phyloP scores from a whole-genome alignment of 805 yeast genomes.

The Wickerhamomyces chambardii region DNA sequence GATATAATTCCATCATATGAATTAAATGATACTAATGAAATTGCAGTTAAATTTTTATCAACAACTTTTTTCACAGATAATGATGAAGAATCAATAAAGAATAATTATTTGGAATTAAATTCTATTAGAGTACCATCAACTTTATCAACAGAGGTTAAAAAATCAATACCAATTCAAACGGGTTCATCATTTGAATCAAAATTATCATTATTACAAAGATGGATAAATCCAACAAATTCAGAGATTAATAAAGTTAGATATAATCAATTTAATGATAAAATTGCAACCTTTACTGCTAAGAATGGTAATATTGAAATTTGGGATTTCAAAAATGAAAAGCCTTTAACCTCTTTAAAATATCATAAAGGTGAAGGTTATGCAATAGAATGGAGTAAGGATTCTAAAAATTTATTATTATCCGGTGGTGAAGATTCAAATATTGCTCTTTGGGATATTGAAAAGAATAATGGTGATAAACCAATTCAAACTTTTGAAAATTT shows the following conservation, averaged over 20 bases:
- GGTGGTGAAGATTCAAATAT: slow-evolving; percentile 62
- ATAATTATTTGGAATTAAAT: slow-evolving; percentile 36
- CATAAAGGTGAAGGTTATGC: slow-evolving; percentile 66
- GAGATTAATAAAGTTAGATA: slow-evolving; percentile 57
- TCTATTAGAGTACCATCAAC: slow-evolving; percentile 31
- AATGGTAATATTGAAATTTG: slow-evolving; percentile 40
- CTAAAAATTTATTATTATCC: slow-evolving; percentile 36
- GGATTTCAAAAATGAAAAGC: slow-evolving; percentile 17
- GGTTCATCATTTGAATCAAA: slow-evolving; percentile 25
- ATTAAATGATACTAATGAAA: slow-evolving; percentile 17
- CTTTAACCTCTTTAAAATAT: slow-evolving; percentile 28
- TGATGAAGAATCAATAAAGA: slow-evolving; percentile 17
- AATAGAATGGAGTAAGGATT: slow-evolving; percentile 48
- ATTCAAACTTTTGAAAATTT: slow-evolving; percentile 30
- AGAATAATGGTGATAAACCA: slow-evolving; percentile 29
- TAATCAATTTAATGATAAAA: slow-evolving; percentile 19
- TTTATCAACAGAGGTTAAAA: slow-evolving; percentile 24
- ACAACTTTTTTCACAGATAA: slow-evolving; percentile 36
- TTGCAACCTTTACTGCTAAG: slow-evolving; percentile 15
- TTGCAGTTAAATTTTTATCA: slow-evolving; percentile 29
- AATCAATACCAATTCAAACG: slow-evolving; percentile 17
- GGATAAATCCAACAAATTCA: slow-evolving; percentile 51
- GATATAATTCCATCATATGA: slow-evolving; percentile 40
- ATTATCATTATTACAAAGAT: slow-evolving; percentile 25
- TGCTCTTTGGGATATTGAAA: slow-evolving; percentile 58